Conservation (phyloP, 176 grass and related monocot species). For the Miscanthus lutarioriparius region DNA sequence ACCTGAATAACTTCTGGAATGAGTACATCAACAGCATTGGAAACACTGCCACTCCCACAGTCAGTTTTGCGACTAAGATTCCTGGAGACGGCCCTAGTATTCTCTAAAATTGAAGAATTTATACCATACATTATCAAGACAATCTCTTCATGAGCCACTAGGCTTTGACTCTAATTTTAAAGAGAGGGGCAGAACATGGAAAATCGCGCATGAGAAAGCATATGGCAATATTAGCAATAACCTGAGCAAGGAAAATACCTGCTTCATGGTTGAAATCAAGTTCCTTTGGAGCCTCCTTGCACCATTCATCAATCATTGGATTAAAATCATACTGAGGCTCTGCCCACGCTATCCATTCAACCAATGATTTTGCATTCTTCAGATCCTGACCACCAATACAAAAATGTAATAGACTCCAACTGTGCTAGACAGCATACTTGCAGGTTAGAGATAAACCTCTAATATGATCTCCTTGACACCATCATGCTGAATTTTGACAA, state of each 20-base stretch:
- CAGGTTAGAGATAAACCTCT: conserved; percentile 66
- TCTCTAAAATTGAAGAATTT: conserved; percentile 62
- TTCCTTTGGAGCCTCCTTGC: conserved; percentile 92
- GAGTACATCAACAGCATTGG: conserved; percentile 65
- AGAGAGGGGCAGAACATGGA: neutral
- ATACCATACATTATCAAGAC: conserved; percentile 12
- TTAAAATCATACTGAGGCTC: conserved; percentile 93
- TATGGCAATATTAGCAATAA: neutral
- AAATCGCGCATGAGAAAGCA: neutral
- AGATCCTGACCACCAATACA: conserved; percentile 68
- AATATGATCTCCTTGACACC: conserved; percentile 95
- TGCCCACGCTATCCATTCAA: conserved; percentile 98
- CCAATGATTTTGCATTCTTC: conserved; percentile 93
- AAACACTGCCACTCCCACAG: conserved; percentile 27
- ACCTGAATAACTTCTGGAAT: conserved; percentile 99
- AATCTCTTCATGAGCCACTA: neutral
- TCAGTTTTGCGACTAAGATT: conserved; percentile 54
- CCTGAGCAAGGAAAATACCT: conserved; percentile 50
- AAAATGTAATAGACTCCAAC: conserved; percentile 15
- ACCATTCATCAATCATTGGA: conserved; percentile 98
- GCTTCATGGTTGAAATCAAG: conserved; percentile 99
- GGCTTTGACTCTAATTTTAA: conserved; percentile 7
- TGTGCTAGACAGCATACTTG: neutral
- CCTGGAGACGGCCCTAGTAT: conserved; percentile 75
- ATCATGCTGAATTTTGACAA: conserved; percentile 96